phyloP scores from a whole-genome alignment of 177 flowering plant genomes.

The Viscum album region DNA sequence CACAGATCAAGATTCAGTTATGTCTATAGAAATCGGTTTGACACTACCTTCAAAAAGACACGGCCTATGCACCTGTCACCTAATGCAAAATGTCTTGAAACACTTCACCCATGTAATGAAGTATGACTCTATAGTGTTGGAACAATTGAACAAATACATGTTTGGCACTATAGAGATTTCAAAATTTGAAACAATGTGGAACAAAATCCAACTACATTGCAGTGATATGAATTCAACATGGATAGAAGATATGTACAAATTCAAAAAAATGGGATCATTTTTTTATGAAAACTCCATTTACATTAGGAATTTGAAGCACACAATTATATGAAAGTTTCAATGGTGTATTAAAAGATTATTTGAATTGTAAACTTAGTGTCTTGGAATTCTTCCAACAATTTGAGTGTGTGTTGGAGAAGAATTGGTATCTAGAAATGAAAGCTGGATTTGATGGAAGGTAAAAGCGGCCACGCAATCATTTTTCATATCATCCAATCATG shows the following conservation, averaged over 20 bases:
- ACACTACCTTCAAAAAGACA: background rate
- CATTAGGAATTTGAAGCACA: background rate
- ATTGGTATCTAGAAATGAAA: too few species aligned
- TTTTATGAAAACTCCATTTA: background rate
- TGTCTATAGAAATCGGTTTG: background rate
- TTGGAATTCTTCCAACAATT: too few species aligned
- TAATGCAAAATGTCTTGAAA: constrained; percentile 1
- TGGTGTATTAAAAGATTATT: too few species aligned
- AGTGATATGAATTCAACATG: background rate
- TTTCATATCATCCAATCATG: too few species aligned
- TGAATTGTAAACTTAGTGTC: too few species aligned
- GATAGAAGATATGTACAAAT: background rate
- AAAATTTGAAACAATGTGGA: background rate
- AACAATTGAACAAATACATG: background rate
- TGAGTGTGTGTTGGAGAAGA: too few species aligned
- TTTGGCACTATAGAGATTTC: background rate
- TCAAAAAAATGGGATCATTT: background rate
- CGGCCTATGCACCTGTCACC: background rate
- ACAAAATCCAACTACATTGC: too few species aligned
- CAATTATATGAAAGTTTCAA: too few species aligned
- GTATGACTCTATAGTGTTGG: background rate
- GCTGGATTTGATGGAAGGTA: too few species aligned
- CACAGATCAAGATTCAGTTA: background rate
- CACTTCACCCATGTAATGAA: background rate
- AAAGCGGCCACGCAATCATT: too few species aligned